Conservation (phyloP, 179 eudicot genomes). For the Kewa caespitosa region DNA sequence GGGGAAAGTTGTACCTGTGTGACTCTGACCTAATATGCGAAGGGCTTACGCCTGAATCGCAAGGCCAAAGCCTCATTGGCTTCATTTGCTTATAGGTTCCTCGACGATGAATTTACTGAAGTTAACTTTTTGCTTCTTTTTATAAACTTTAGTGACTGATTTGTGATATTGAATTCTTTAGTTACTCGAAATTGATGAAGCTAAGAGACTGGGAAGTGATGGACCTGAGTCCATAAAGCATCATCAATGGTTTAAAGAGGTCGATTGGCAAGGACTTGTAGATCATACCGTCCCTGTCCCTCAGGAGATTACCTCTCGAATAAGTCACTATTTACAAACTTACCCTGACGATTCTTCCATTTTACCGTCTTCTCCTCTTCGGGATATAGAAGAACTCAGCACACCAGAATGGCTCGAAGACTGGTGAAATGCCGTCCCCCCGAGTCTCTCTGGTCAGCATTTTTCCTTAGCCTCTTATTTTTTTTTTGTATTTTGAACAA, state of each 20-base stretch:
- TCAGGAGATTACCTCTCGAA: constrained; percentile 55
- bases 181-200: constrained; percentile 86
- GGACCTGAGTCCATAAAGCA: constrained; percentile 60
- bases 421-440: constrained; percentile 48
- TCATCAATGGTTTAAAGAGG: constrained; percentile 72
- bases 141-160: no score
- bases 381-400: constrained; percentile 47
- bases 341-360: constrained; percentile 40
- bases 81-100: no score
- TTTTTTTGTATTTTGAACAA: background rate
- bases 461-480: background rate
- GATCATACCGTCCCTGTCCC: constrained; percentile 50
- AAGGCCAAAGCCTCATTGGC: no score
- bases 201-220: constrained; percentile 64
- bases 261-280: constrained; percentile 64
- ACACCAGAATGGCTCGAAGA: constrained; percentile 85
- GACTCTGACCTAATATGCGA: no score
- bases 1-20: no score
- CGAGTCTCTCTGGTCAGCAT: background rate
- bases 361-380: constrained; percentile 41
- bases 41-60: no score
- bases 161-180: constrained; percentile 30
- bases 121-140: no score
- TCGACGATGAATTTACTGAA: no score
- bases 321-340: constrained; percentile 52